Base-by-base conservation (phyloP, 78 protist genomes). In the Anaeramoeba flamelloides region DNA sequence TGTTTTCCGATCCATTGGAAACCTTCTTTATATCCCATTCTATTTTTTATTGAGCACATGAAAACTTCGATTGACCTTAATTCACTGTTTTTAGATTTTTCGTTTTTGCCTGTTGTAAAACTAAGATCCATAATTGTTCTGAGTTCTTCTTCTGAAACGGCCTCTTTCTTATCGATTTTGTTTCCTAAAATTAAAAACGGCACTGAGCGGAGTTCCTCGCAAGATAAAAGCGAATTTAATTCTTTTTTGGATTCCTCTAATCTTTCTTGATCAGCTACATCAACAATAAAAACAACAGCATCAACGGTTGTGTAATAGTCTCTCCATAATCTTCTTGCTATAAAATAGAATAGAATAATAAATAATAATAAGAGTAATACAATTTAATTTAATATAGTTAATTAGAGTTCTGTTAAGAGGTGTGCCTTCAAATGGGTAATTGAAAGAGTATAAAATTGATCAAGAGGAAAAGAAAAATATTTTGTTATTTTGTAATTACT, bases 171-270 rank as follows among this genome's bases (percentile, higher is more conserved):
- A 88, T 98, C 99, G 77, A 98, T 91, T 89, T 98, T 98, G 89
- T 98, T 98, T 76, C 99, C 99, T 0, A 98, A 90, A 36, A 98
- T 78, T 0, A 94, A 82, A 91, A 98, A 90, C 32, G 99, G 99
- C 36, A 89, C 89, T 40, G n/a, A n/a, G n/a, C n/a, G n/a, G n/a
- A n/a, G n/a, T n/a, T n/a, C n/a, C n/a, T n/a, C n/a, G n/a, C n/a
- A n/a, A n/a, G n/a, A n/a, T n/a, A n/a, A n/a, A n/a, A n/a, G n/a
- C 75, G 81, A 89, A 39, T 93, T 92, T 36, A 97, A 89, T 77
- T 94, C 98, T 53, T 41, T 77, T 88, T 92, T 92, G 0, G 97
- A 17, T 82, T 96, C 99, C 0, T 36, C 76, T 79, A 96, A 84
- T n/a, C 99, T 88, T 38, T 86, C 91, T 26, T 80, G 81, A 33